Percentiles rank a stretch among this genome's conserved stretches.
Evolutionary conservation across 2,329 filamentous ascomycete genomes (phyloP).

Genomic region (Aspergillus piperis): DNA sequence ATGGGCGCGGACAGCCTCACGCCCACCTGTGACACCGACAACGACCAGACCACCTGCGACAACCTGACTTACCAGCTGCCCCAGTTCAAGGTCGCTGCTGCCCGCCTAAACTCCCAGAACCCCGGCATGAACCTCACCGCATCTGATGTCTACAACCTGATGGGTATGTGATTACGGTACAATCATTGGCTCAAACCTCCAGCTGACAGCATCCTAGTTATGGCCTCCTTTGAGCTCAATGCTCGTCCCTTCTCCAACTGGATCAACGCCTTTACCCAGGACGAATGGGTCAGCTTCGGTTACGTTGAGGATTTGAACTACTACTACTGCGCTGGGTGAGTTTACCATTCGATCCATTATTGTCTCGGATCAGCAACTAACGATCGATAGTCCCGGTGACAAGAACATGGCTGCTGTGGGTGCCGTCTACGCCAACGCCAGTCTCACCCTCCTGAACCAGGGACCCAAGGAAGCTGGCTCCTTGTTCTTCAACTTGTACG

Average conservation of each 20-base stretch:
- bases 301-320: constrained; percentile 23
- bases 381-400: constrained; percentile 17
- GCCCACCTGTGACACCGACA: constrained; percentile 19
- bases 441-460: constrained; percentile 22
- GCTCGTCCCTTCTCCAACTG: constrained; percentile 23
- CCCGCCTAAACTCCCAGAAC: constrained; percentile 24
- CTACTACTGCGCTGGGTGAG: constrained; percentile 27
- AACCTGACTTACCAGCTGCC: constrained; percentile 10
- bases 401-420: constrained; percentile 23
- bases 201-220: constrained; percentile 10
- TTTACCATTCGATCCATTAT: background rate
- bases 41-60: constrained; percentile 14
- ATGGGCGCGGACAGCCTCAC: constrained; percentile 25
- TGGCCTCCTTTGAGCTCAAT: constrained; percentile 25
- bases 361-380: background rate
- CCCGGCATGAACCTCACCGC: constrained; percentile 21
- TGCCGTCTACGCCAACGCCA: constrained; percentile 24
- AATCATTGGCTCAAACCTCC: background rate
- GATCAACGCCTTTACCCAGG: constrained; percentile 26
- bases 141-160: constrained; percentile 23
- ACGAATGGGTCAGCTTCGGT: constrained; percentile 25
- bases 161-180: constrained; percentile 15
- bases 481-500: constrained; percentile 19
- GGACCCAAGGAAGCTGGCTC: constrained; percentile 17
- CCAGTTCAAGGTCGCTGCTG: constrained; percentile 22